phyloP scores from a whole-genome alignment of 2,329 filamentous ascomycete genomes.

The Orbilia oligospora region DNA sequence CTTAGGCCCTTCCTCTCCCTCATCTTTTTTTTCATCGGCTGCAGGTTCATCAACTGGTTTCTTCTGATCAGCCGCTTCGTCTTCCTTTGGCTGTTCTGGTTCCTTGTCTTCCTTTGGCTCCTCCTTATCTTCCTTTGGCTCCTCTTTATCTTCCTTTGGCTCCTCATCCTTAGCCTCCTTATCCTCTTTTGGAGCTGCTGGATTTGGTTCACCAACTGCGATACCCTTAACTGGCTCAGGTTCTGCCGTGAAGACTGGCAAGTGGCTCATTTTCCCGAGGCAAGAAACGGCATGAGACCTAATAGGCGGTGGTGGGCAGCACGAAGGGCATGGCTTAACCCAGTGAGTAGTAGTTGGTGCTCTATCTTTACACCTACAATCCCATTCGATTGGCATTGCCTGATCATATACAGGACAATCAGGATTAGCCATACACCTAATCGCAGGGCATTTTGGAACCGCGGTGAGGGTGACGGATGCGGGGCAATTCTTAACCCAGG shows the following conservation, averaged over 20 bases:
- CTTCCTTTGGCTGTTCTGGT: not conserved
- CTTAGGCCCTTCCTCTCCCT: not conserved
- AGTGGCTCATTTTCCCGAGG: conserved; percentile 6
- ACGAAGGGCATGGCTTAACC: conserved; percentile 1
- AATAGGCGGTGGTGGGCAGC: not conserved
- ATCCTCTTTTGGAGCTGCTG: not conserved
- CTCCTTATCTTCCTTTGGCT: not conserved
- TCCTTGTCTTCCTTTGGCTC: not conserved
- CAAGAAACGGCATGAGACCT: not conserved
- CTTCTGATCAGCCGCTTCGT: not conserved
- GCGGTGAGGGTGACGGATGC: conserved; percentile 16
- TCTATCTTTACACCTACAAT: conserved; percentile 14
- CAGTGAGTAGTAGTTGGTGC: conserved; percentile 11
- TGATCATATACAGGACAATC: not conserved
- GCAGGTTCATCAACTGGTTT: not conserved
- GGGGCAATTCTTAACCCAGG: conserved; percentile 9
- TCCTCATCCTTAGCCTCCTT: not conserved
- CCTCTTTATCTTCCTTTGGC: not conserved
- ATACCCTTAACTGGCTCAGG: not conserved
- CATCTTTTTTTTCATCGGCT: not conserved
- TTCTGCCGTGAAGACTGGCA: not conserved
- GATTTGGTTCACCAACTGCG: conserved; percentile 13
- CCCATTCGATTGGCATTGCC: not conserved
- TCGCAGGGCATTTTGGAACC: conserved; percentile 5
- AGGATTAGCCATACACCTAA: not conserved